phyloP scores from a whole-genome alignment of 2,329 filamentous ascomycete genomes.

The Aureobasidium sp. region DNA sequence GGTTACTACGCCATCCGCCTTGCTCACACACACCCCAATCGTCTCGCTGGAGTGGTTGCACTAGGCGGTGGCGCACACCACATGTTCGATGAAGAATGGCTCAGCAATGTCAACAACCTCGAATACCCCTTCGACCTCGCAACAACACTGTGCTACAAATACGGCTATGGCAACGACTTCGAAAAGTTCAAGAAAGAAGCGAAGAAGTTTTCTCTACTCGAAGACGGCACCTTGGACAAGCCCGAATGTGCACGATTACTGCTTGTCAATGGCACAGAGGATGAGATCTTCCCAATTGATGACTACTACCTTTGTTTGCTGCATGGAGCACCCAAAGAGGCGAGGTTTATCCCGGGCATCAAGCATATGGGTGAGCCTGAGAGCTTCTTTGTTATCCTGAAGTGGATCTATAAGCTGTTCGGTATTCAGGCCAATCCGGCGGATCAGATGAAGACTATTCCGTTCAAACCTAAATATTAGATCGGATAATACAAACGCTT shows the following conservation, averaged over 20 bases:
- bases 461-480: slow-evolving; percentile 39
- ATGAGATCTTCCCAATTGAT: slow-evolving; percentile 57
- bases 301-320: slow-evolving; percentile 50
- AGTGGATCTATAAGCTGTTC: slow-evolving; percentile 44
- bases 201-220: slow-evolving; percentile 47
- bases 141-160: slow-evolving; percentile 45
- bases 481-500: not conserved
- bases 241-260: slow-evolving; percentile 43
- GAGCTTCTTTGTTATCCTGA: slow-evolving; percentile 42
- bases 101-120: slow-evolving; percentile 47
- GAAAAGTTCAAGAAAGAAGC: slow-evolving; percentile 44
- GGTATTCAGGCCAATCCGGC: slow-evolving; percentile 36
- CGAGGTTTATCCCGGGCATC: slow-evolving; percentile 35
- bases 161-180: slow-evolving; percentile 34
- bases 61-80: slow-evolving; percentile 51
- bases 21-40: slow-evolving; percentile 50
- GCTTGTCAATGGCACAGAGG: slow-evolving; percentile 51
- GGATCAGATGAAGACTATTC: slow-evolving; percentile 41
- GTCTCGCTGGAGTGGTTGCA: slow-evolving; percentile 45
- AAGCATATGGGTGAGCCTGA: slow-evolving; percentile 49
- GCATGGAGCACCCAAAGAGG: slow-evolving; percentile 48
- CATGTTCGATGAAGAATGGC: slow-evolving; percentile 51
- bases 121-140: slow-evolving; percentile 55
- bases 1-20: slow-evolving; percentile 53
- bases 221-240: slow-evolving; percentile 48